Percentiles rank a stretch among this genome's conserved stretches.
Conservation (phyloP, 352 stramenopile species). For the Phytopythium mirpurense region DNA sequence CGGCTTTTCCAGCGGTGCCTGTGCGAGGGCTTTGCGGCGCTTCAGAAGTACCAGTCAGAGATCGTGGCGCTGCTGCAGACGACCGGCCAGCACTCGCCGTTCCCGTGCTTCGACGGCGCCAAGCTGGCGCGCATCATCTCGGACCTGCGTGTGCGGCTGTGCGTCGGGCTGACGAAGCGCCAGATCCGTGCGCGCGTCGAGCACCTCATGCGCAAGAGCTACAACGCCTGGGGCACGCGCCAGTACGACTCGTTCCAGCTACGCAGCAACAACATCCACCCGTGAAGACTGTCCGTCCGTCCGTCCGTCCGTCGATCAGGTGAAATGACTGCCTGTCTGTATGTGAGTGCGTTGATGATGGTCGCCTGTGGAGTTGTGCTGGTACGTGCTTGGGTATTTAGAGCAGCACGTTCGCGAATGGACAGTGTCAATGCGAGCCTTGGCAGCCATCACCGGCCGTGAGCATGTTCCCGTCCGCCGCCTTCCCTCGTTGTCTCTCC, state of each 20-base stretch:
- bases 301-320: not conserved
- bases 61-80: slow-evolving; percentile 95
- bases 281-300: slow-evolving; percentile 19
- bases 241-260: slow-evolving; percentile 90
- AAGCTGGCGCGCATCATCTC: slow-evolving; percentile 57
- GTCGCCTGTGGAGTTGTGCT: too few species aligned
- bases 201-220: slow-evolving; percentile 83
- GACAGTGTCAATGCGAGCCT: slow-evolving; percentile 4
- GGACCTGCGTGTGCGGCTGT: slow-evolving; percentile 63
- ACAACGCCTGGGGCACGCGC: slow-evolving; percentile 84
- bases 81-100: slow-evolving; percentile 92
- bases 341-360: not conserved
- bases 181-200: slow-evolving; percentile 71
- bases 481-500: not conserved
- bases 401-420: not conserved
- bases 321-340: too few species aligned
- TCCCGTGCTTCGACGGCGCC: slow-evolving; percentile 89
- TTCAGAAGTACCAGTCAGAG: slow-evolving; percentile 91
- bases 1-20: slow-evolving; percentile 90
- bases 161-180: slow-evolving; percentile 55
- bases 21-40: slow-evolving; percentile 90
- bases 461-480: not conserved
- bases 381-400: slow-evolving; percentile 9
- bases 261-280: slow-evolving; percentile 87
- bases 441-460: too few species aligned